Percentiles rank a stretch among this genome's conserved stretches.
Conservation (phyloP, 208 protist genomes). For the Trypanosoma rangeli region DNA sequence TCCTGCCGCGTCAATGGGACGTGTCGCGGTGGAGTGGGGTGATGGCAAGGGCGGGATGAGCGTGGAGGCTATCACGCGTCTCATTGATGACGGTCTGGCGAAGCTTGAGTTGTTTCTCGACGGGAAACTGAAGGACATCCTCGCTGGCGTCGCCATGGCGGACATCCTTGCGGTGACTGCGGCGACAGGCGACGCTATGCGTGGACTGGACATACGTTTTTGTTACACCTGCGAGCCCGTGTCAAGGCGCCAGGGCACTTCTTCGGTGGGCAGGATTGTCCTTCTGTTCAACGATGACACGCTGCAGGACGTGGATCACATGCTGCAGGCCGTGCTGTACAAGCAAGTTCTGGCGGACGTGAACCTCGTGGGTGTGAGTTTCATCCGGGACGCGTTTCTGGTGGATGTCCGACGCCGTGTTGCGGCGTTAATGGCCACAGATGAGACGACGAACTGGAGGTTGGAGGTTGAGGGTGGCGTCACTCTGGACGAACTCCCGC, state of each 20-base stretch:
- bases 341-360: conserved; percentile 51
- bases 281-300: conserved; percentile 54
- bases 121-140: conserved; percentile 15
- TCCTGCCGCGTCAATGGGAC: conserved; percentile 43
- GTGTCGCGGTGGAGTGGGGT: conserved; percentile 52
- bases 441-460: conserved; percentile 42
- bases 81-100: conserved; percentile 22
- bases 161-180: conserved; percentile 35
- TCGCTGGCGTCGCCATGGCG: conserved; percentile 20
- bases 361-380: conserved; percentile 60
- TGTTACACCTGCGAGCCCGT: conserved; percentile 21
- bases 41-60: conserved; percentile 5
- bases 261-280: conserved; percentile 5
- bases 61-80: conserved; percentile 2
- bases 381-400: conserved; percentile 58
- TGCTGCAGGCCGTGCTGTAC: conserved; percentile 40
- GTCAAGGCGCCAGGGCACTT: not conserved
- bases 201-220: conserved; percentile 26
- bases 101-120: conserved; percentile 8
- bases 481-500: conserved; percentile 47
- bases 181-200: not conserved
- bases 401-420: not conserved
- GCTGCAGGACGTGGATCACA: conserved; percentile 41
- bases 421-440: not conserved
- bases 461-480: conserved; percentile 68